Evolutionary conservation across 2,329 filamentous ascomycete species (phyloP), one percentile per base, ranked within the genome.

Genomic region (Fusarium pseudonygamai): DNA sequence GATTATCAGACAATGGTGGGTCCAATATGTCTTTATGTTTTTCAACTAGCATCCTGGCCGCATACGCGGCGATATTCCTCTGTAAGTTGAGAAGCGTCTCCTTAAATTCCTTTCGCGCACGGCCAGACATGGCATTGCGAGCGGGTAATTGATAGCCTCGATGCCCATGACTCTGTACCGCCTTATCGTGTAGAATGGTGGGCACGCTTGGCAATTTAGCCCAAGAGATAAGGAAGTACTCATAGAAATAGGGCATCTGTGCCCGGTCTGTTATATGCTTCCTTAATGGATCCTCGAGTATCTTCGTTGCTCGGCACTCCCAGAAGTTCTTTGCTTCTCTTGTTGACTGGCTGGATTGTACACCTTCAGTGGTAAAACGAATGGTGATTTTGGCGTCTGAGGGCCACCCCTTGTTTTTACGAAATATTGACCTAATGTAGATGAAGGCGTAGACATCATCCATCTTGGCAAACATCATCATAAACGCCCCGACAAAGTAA

Each of bases 381-480:
- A 71, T 45, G 1, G 47, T 67, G 47, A 67, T 56, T 26, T 37
- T 39, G 32, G 50, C 34, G 14, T 39, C 20, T 37, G 34, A 6
- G 34, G 20, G 11, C 34, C 24, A 39, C 5, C 34, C 24, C 24
- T 39, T 37, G 3, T 9, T 4, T 39, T 4, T 7, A 2, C 14
- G 32, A 53, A 53, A 39, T 11, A 0, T 1, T 3, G 53, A 14
- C 22, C 68, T 50, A 8, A 11, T n/a, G 6, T 6, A 7, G 18
- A 69, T 42, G 8, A 59, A 20, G 11, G 1, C 1, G 8, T 74
- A 69, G 3, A 26, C 67, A 24, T 69, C 67, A 10, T 52, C 32
- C 18, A 36, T 32, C 63, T 74, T 74, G 22, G 63, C 67, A 16
- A 74, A 26, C 55, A 74, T 72, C 56, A 67, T 62, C 13, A 76